phyloP scores from a whole-genome alignment of 2,329 filamentous ascomycete species.

The Fulvia fulva region DNA sequence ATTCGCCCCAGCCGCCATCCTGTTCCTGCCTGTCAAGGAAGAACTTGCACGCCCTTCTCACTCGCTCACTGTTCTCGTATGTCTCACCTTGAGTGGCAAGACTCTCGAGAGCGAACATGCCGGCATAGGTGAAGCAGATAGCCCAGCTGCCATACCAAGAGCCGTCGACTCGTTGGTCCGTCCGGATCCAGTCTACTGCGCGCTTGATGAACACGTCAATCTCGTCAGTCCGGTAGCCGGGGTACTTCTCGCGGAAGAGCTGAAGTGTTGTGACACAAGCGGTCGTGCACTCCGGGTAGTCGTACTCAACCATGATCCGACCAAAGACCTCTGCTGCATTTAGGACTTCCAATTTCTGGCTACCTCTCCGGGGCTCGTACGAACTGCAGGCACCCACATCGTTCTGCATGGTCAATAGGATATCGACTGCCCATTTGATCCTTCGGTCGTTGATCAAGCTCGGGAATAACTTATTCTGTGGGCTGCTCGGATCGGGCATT shows the following conservation, averaged over 20 bases:
- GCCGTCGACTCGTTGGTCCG: constrained; percentile 73
- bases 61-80: constrained; percentile 67
- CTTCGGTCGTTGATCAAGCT: constrained; percentile 69
- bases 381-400: constrained; percentile 78
- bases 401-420: constrained; percentile 88
- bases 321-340: constrained; percentile 97
- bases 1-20: constrained; percentile 96
- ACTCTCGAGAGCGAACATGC: constrained; percentile 92
- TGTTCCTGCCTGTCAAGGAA: constrained; percentile 76
- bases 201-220: constrained; percentile 68
- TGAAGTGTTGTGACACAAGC: constrained; percentile 85
- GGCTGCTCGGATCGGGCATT: constrained; percentile 50
- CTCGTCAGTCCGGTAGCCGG: constrained; percentile 71
- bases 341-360: constrained; percentile 72
- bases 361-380: constrained; percentile 80
- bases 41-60: constrained; percentile 77
- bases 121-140: constrained; percentile 96
- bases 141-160: constrained; percentile 98
- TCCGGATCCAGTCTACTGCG: constrained; percentile 79
- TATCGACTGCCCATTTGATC: constrained; percentile 84
- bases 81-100: constrained; percentile 77
- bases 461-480: constrained; percentile 52
- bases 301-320: constrained; percentile 97
- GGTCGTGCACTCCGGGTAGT: constrained; percentile 96
- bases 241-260: constrained; percentile 76